Evolutionary conservation across 805 yeast genomes (phyloP), one percentile per base, ranked within the genome.

Genomic region (Diddensiella transvaalensis): DNA sequence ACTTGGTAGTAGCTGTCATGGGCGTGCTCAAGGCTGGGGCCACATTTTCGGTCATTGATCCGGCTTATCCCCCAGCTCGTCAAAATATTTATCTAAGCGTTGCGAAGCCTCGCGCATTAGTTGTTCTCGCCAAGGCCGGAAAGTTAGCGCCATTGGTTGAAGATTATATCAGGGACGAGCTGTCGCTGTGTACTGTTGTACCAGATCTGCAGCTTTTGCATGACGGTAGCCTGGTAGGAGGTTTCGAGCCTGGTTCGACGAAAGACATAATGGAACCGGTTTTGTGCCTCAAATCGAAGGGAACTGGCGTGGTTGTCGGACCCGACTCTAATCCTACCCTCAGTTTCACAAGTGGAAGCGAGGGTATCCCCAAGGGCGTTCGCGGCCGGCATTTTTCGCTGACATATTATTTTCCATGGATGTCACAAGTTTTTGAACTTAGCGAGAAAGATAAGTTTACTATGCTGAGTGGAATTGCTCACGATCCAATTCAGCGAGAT

Each of bases 21-120:
- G 99, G 98, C 68, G 96, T 89, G 18, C 78, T 93, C 65, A 93
- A 93, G 71, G 98, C 99, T 1, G 99, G 99, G 59, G 98, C 96
- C 15, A 91, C 99, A 0, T 93, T 93, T 66, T 90, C 97, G 6
- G 99, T 93, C 19, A 95, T 93, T 55, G 99, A 93, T 65, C 99
- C 99, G 4, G 98, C 98, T 3, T 93, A 93, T 67, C 99, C 99
- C 38, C 96, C 99, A 15, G 95, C 96, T 6, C 81, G 99, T 69
- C 99, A 93, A 69, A 93, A 87, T 55, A 80, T 93, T 52, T 93
- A 93, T 66, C 75, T 93, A 49, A 81, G 86, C 42, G 99, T 93
- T 13, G 98, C 99, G 32, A 81, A 85, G 66, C 99, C 99, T 29
- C 79, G 72, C 58, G 99, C 96, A 55, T 76, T 93, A 58, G 83